Base-by-base conservation (phyloP, 768 basidiomycete genomes). In the Naganishia onofrii region DNA sequence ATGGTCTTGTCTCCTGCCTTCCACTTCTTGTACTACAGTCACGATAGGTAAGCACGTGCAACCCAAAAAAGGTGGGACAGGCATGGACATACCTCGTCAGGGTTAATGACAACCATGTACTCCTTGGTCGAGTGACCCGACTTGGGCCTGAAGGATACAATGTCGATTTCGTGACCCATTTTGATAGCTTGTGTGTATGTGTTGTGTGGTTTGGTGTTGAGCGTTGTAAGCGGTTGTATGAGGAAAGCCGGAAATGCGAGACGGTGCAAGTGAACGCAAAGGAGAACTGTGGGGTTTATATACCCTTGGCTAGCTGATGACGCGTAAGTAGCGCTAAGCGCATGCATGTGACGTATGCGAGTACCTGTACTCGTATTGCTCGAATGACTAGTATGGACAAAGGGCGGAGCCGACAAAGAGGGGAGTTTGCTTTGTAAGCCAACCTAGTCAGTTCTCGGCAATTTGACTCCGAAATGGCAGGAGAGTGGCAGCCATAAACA, bases 1-100 rank as follows among this genome's bases (percentile, higher is more conserved):
- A 72, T 66, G 21, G 71, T 68, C 71, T 72, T 72, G 58, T 72
- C 71, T 23, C 71, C 71, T 17, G 52, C 48, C 38, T 67, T 44
- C 71, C 71, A 72, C 53, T 68, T 69, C 19, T 69, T 55, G 71
- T 72, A 72, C 70, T 71, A 36, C 3, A 38, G 19, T 48, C 29
- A 13, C 21, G 53, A 28, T 15, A 56, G 10, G 51, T n/a, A 26
- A 65, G 34, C 4, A 54, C 9, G 42, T n/a, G n/a, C 6, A 23
- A 36, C 44, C 3, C 15, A 10, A 8, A 66, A 13, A 66, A 21
- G 55, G 28, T 10, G 21, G 36, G 21, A 58, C 9, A 58, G 2
- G 46, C 19, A n/a, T 1, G 3, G 4, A 67, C 70, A 53, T 32
- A 71, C 70, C 31, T 67, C 66, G 31, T 55, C 66, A 12, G 26